phyloP scores from a whole-genome alignment of 805 yeast species.

The Tetrapisispora phaffii region DNA sequence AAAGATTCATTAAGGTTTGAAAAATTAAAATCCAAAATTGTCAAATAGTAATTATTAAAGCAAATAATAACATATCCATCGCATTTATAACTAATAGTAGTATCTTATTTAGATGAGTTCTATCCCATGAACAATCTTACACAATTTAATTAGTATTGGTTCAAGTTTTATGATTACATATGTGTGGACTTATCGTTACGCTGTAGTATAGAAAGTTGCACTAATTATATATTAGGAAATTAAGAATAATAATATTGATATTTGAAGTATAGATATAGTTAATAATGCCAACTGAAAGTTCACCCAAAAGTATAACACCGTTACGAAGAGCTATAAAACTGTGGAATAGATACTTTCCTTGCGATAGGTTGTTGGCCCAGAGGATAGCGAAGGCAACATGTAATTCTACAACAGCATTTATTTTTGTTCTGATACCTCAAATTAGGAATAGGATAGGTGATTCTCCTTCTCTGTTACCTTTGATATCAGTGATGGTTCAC shows the following conservation, averaged over 20 bases:
- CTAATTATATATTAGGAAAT: too few species aligned
- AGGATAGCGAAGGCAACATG: constrained; percentile 33
- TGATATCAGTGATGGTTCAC: constrained; percentile 39
- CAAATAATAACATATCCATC: too few species aligned
- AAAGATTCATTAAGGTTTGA: background rate
- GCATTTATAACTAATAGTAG: too few species aligned
- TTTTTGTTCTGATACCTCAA: constrained; percentile 33
- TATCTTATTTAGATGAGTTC: too few species aligned
- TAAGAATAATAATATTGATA: too few species aligned
- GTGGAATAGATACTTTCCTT: constrained; percentile 20
- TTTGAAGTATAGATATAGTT: background rate
- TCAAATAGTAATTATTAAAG: too few species aligned
- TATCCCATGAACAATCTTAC: too few species aligned
- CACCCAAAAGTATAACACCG: background rate
- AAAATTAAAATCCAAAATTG: background rate
- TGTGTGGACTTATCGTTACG: too few species aligned
- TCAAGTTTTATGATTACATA: too few species aligned
- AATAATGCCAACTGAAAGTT: background rate
- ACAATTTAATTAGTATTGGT: too few species aligned
- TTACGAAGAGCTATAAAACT: background rate
- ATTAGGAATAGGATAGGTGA: constrained; percentile 31
- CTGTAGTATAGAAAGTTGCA: too few species aligned
- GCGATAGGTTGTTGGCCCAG: constrained; percentile 28
- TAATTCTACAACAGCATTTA: constrained; percentile 34
- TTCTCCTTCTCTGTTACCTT: constrained; percentile 37